These are phyloP conservation scores for Acacia crassicarpa DNA, from an alignment of 306 rosid genomes.

Conservation along the genomic window DNA sequence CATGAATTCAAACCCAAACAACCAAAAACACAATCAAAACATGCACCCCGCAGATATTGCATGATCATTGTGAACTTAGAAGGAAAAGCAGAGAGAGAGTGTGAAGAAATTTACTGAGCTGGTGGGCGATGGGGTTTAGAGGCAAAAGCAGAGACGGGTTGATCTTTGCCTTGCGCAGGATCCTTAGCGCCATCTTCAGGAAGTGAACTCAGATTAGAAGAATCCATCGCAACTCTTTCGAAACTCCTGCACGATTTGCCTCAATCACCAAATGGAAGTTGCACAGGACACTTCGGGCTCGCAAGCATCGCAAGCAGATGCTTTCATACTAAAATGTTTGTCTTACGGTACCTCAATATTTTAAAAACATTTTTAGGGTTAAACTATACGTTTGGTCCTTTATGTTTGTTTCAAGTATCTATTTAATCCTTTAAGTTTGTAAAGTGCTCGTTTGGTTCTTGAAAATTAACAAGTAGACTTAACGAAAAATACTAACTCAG, in stretches of 20 bases:
- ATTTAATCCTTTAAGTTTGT: too few species aligned
- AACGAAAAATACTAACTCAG: too few species aligned
- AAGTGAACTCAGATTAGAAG: slow-evolving; percentile 62
- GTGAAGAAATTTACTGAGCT: slow-evolving; percentile 52
- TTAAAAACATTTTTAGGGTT: too few species aligned
- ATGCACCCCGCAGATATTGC: neutral
- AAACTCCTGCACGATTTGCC: neutral
- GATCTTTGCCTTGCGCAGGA: slow-evolving; percentile 32
- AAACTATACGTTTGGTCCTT: too few species aligned
- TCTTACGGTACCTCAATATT: too few species aligned
- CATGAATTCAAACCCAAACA: neutral
- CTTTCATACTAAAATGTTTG: too few species aligned
- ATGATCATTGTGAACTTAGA: neutral
- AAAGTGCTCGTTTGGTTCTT: too few species aligned
- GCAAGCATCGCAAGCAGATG: neutral
- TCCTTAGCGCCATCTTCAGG: slow-evolving; percentile 55
- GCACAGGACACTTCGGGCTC: neutral
- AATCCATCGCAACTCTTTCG: slow-evolving; percentile 34
- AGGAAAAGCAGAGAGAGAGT: slow-evolving; percentile 20
- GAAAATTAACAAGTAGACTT: too few species aligned
- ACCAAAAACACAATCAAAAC: neutral
- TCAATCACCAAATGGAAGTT: neutral
- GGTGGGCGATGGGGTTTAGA: slow-evolving; percentile 78
- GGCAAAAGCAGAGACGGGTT: slow-evolving; percentile 58
- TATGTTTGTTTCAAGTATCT: too few species aligned